Percentiles rank a stretch among this genome's conserved stretches.
Evolutionary conservation across 1,284 basidiomycete genomes (phyloP).

Genomic region (Xerocomus minutiporus): DNA sequence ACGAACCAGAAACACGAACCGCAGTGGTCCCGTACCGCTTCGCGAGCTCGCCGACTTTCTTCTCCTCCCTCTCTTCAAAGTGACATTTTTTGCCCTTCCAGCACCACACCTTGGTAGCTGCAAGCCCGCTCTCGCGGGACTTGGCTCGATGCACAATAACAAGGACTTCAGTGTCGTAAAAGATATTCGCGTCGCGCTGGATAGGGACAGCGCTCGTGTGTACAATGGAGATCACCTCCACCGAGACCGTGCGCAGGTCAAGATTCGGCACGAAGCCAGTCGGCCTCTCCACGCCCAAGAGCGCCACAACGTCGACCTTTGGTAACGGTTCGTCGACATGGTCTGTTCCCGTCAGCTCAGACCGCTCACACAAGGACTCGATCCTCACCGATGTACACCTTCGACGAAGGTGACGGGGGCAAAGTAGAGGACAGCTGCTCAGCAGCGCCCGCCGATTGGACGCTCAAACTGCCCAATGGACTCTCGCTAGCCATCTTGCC

Average conservation of each 20-base stretch:
- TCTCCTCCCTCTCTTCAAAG: constrained; percentile 53
- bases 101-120: constrained; percentile 64
- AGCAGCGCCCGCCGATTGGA: neutral
- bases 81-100: constrained; percentile 59
- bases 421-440: neutral
- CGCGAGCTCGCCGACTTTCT: constrained; percentile 64
- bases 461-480: constrained; percentile 5
- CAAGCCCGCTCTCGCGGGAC: constrained; percentile 58
- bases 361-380: neutral
- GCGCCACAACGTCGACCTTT: constrained; percentile 42
- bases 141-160: constrained; percentile 66
- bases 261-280: constrained; percentile 30
- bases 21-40: constrained; percentile 62
- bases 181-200: constrained; percentile 43
- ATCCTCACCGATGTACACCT: constrained; percentile 32
- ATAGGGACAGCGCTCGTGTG: constrained; percentile 47
- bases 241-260: constrained; percentile 57
- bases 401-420: constrained; percentile 2
- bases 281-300: constrained; percentile 35
- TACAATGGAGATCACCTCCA: constrained; percentile 60
- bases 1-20: constrained; percentile 34
- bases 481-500: constrained; percentile 10
- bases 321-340: constrained; percentile 46
- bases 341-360: constrained; percentile 29
- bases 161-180: constrained; percentile 69